Evolutionary conservation across 805 yeast genomes (phyloP).

Genomic region (Saturnispora sekii): DNA sequence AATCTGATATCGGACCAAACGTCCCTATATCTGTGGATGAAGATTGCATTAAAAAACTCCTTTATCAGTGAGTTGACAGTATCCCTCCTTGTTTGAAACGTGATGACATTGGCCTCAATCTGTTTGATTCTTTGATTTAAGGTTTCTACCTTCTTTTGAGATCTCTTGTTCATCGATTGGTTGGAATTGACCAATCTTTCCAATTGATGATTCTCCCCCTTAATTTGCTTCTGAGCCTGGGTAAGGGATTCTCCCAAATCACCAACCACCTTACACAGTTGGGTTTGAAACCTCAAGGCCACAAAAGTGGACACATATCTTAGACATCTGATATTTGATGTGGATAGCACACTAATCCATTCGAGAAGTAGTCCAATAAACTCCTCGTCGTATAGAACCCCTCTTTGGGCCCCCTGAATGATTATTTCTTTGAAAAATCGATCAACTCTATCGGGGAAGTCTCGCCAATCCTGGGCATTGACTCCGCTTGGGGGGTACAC

Average conservation of each 20-base stretch:
- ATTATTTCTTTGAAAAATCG: slow-evolving; percentile 49
- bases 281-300: slow-evolving; percentile 50
- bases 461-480: slow-evolving; percentile 36
- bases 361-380: slow-evolving; percentile 50
- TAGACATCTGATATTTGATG: slow-evolving; percentile 60
- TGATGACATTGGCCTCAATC: slow-evolving; percentile 33
- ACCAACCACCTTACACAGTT: slow-evolving; percentile 42
- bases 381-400: slow-evolving; percentile 37
- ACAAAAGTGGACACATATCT: slow-evolving; percentile 57
- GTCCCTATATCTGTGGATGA: slow-evolving; percentile 74
- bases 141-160: slow-evolving; percentile 23
- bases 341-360: slow-evolving; percentile 70
- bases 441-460: slow-evolving; percentile 43
- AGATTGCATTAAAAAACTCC: slow-evolving; percentile 58
- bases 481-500: slow-evolving; percentile 10
- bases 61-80: slow-evolving; percentile 47
- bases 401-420: slow-evolving; percentile 49
- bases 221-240: slow-evolving; percentile 36
- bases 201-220: slow-evolving; percentile 18
- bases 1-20: slow-evolving; percentile 61
- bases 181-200: slow-evolving; percentile 8
- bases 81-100: slow-evolving; percentile 39
- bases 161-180: slow-evolving; percentile 21
- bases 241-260: slow-evolving; percentile 29
- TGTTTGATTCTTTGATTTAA: slow-evolving; percentile 36